Base-by-base conservation (phyloP, 129 eudicot species). In the Smallanthus sonchifolius region DNA sequence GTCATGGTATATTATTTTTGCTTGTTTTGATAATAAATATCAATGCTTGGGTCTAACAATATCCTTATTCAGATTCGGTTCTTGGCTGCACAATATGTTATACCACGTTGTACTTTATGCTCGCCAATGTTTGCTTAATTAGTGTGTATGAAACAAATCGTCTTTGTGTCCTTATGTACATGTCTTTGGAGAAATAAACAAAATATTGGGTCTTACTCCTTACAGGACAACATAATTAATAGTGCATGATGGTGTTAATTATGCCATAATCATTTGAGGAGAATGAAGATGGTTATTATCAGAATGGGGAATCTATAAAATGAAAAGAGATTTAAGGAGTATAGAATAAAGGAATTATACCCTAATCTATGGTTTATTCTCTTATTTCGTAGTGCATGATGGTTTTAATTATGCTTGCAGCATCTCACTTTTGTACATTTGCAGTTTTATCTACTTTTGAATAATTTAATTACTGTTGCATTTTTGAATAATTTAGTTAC, bases 1-100 rank as follows among this genome's bases (percentile, higher is more conserved):
- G 97, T 91, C 69, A 91, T 91, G 97, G 97, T 91, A 82, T 65
- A 84, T 11, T 10, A 37, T 38, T 11, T 42, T 4, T 35, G 34
- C 62, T 62, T 10, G 8, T 28, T 38, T 61, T 19, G 13, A 15
- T 32, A 48, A 49, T 34, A 7, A 10, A 49, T 70, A 35, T 17
- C 16, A 3, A 10, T 28, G 65, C 28, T 1, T 4, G 2, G 57
- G 20, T 51, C 57, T 6, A 51, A 51, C 10, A 17, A 6, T 51
- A 51, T 16, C 4, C 57, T 51, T 16, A 47, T 70, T 10, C 11
- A 11, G 38, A 48, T 45, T 52, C 20, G 65, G 49, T 54, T 54
- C 38, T 52, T 37, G 37, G 65, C 65, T 52, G 65, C 74, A 69
- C 30, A 47, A 14, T 47, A 69, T 69, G 30, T 47, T 69, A 69